phyloP scores from a whole-genome alignment of 2,329 filamentous ascomycete genomes.

The Colletotrichum kahawae region DNA sequence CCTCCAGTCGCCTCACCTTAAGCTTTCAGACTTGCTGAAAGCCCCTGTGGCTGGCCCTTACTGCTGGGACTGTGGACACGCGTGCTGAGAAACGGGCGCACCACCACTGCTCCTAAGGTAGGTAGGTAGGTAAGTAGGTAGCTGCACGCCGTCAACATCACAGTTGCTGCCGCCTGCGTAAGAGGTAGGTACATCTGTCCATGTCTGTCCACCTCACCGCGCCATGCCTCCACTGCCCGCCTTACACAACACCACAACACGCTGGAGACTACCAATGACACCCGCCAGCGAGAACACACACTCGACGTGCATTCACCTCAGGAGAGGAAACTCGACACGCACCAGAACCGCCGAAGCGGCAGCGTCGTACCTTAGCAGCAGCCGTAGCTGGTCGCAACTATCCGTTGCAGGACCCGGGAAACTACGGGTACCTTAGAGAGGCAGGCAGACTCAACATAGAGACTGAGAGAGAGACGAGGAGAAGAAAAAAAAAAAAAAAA shows the following conservation, averaged over 20 bases:
- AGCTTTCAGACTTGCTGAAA: constrained; percentile 8
- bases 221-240: neutral
- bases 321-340: neutral
- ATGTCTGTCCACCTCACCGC: neutral
- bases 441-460: neutral
- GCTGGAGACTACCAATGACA: neutral
- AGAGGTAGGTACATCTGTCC: neutral
- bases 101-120: neutral
- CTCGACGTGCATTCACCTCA: neutral
- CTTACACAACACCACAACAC: neutral
- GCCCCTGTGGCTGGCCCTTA: constrained; percentile 10
- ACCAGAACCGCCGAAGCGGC: neutral
- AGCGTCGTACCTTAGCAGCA: neutral
- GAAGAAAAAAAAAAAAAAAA: neutral
- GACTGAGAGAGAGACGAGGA: neutral
- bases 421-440: neutral
- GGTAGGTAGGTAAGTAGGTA: neutral
- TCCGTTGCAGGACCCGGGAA: neutral
- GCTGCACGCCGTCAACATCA: neutral
- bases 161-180: neutral
- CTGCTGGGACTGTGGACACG: neutral
- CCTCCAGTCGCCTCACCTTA: neutral
- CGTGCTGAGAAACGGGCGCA: neutral
- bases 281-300: neutral
- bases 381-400: neutral